phyloP scores from a whole-genome alignment of 2,329 filamentous ascomycete species.

The Aspergillus puulaauensis region DNA sequence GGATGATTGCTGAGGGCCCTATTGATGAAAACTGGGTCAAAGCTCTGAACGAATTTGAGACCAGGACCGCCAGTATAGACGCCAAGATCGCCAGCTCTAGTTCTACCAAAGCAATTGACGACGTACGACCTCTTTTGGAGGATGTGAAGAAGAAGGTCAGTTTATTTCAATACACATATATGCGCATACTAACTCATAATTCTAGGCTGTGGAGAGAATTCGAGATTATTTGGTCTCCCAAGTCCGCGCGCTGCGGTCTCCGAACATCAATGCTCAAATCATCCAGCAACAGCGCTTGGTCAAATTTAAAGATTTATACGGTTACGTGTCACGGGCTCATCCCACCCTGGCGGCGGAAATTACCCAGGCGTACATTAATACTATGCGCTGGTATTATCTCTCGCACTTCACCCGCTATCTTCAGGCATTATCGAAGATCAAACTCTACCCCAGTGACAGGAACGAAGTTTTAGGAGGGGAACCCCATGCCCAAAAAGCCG shows the following conservation, averaged over 20 bases:
- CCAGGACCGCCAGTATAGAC: conserved; percentile 70
- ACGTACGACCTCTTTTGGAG: conserved; percentile 80
- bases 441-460: conserved; percentile 77
- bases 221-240: conserved; percentile 92
- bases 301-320: conserved; percentile 82
- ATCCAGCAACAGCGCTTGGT: conserved; percentile 93
- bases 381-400: conserved; percentile 97
- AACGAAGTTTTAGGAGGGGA: conserved; percentile 82
- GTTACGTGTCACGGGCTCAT: conserved; percentile 81
- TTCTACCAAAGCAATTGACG: conserved; percentile 73
- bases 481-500: conserved; percentile 62
- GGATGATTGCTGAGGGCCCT: conserved; percentile 80
- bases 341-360: conserved; percentile 85
- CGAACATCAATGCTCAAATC: conserved; percentile 94
- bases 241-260: conserved; percentile 89
- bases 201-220: conserved; percentile 82
- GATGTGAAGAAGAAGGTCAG: conserved; percentile 77
- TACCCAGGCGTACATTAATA: conserved; percentile 90
- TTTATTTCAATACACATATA: neutral
- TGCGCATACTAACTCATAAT: conserved; percentile 10
- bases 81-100: conserved; percentile 61
- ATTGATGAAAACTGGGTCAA: conserved; percentile 90
- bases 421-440: conserved; percentile 78
- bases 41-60: conserved; percentile 79
- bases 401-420: conserved; percentile 90